Percentiles rank a stretch among this genome's conserved stretches.
These are phyloP conservation scores for Sinapis alba DNA, from an alignment of 441 rosid genomes.

Conservation along the genomic window DNA sequence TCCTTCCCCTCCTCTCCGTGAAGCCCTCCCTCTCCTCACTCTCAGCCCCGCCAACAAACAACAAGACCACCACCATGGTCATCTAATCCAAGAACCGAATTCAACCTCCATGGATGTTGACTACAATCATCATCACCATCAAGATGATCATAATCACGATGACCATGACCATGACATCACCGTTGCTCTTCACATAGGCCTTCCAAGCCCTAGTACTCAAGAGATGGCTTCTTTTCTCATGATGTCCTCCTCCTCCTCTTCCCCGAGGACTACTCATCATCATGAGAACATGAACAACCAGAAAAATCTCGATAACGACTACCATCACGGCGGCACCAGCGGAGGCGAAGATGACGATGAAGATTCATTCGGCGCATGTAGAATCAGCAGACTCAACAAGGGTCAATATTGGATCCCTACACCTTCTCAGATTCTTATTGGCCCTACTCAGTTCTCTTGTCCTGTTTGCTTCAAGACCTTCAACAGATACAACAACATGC, in stretches of 20 bases:
- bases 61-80: conserved; percentile 17
- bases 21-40: conserved; percentile 86
- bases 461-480: conserved; percentile 97
- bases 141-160: conserved; percentile 7
- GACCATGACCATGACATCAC: conserved; percentile 55
- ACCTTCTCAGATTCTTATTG: conserved; percentile 94
- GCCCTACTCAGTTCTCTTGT: conserved; percentile 98
- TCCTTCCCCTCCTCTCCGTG: conserved; percentile 85
- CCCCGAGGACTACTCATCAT: conserved; percentile 48
- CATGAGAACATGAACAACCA: conserved; percentile 26
- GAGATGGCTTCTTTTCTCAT: conserved; percentile 65
- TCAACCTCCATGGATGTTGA: conserved; percentile 60
- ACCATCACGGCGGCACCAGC: conserved; percentile 31
- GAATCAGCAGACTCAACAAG: conserved; percentile 72
- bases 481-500: conserved; percentile 99
- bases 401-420: conserved; percentile 99
- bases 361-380: conserved; percentile 42
- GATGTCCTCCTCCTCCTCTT: conserved; percentile 56
- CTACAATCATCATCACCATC: conserved; percentile 44
- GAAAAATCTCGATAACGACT: conserved; percentile 28
- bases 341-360: conserved; percentile 53
- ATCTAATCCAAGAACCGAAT: conserved; percentile 38
- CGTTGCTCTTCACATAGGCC: conserved; percentile 89
- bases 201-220: conserved; percentile 81
- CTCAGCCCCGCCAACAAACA: conserved; percentile 60